Conservation (phyloP, 169 alveolate genomes). For the Plasmodium malariae region DNA sequence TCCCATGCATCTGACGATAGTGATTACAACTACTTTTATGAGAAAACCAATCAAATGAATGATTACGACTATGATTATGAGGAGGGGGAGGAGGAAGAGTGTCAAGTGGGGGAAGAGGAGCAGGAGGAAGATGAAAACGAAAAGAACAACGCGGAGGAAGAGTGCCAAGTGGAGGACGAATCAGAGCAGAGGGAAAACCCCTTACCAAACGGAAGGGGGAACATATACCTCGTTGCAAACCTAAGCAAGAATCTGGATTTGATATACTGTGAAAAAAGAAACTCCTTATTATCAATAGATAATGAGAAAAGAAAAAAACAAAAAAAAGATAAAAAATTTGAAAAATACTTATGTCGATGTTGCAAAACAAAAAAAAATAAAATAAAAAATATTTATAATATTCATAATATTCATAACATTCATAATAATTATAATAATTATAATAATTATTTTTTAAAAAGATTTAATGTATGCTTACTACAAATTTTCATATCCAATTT, state of each 20-base stretch:
- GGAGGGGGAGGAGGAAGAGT: background rate
- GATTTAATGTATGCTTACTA: slow-evolving; percentile 25
- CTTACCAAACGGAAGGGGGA: background rate
- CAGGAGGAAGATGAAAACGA: background rate
- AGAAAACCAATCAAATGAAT: slow-evolving; percentile 35
- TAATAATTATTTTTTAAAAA: background rate
- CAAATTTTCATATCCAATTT: slow-evolving; percentile 63
- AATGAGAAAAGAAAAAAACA: slow-evolving; percentile 24
- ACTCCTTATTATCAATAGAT: slow-evolving; percentile 15
- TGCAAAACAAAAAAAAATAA: slow-evolving; percentile 2
- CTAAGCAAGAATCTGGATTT: background rate
- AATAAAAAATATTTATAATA: background rate
- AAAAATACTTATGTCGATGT: slow-evolving; percentile 40
- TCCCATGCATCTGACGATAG: slow-evolving; percentile 49
- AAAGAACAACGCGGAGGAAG: background rate
- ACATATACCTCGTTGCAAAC: slow-evolving; percentile 6
- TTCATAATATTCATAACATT: background rate
- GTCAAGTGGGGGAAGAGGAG: background rate
- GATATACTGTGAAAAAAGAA: background rate
- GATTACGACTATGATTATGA: slow-evolving; percentile 28
- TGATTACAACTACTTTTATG: slow-evolving; percentile 66
- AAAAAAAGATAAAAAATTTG: slow-evolving; percentile 29
- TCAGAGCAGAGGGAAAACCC: background rate
- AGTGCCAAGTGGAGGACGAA: background rate
- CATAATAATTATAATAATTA: background rate